These are phyloP conservation scores for Austroboletus novae-zelandiae DNA, from an alignment of 1,284 basidiomycete genomes.

Conservation along the genomic window DNA sequence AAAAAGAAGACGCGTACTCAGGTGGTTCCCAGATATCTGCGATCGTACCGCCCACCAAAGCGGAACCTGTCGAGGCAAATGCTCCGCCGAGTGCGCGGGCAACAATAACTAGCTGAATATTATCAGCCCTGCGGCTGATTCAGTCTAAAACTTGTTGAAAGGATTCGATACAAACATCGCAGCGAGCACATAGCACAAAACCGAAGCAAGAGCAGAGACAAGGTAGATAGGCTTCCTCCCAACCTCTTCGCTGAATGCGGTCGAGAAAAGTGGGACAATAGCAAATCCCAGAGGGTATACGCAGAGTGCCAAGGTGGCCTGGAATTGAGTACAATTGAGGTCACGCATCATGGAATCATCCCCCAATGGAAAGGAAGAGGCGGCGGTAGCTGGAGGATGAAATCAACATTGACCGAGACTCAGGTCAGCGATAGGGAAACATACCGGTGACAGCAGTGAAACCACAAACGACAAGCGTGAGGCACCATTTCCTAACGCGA, in stretches of 20 bases:
- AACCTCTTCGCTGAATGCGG: slow-evolving; percentile 49
- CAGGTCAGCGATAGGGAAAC: background rate
- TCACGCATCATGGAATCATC: slow-evolving; percentile 42
- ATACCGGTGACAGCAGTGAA: slow-evolving; percentile 27
- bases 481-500: slow-evolving; percentile 24
- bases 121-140: slow-evolving; percentile 17
- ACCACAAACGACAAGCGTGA: slow-evolving; percentile 26
- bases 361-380: slow-evolving; percentile 40
- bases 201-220: slow-evolving; percentile 39
- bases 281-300: slow-evolving; percentile 47
- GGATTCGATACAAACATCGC: slow-evolving; percentile 48
- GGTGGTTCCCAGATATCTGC: slow-evolving; percentile 39
- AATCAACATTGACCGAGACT: background rate
- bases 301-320: slow-evolving; percentile 38
- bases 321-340: slow-evolving; percentile 34
- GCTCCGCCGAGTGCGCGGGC: slow-evolving; percentile 26
- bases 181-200: slow-evolving; percentile 42
- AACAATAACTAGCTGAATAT: slow-evolving; percentile 25
- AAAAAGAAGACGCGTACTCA: slow-evolving; percentile 12
- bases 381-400: slow-evolving; percentile 38
- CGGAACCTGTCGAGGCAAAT: slow-evolving; percentile 50
- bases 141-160: background rate
- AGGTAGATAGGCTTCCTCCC: slow-evolving; percentile 47
- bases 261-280: slow-evolving; percentile 46
- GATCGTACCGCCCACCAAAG: slow-evolving; percentile 62